Percentiles rank a stretch among this genome's conserved stretches.
phyloP scores from a whole-genome alignment of 78 protist species.

The Dictyostelium discoideum region DNA sequence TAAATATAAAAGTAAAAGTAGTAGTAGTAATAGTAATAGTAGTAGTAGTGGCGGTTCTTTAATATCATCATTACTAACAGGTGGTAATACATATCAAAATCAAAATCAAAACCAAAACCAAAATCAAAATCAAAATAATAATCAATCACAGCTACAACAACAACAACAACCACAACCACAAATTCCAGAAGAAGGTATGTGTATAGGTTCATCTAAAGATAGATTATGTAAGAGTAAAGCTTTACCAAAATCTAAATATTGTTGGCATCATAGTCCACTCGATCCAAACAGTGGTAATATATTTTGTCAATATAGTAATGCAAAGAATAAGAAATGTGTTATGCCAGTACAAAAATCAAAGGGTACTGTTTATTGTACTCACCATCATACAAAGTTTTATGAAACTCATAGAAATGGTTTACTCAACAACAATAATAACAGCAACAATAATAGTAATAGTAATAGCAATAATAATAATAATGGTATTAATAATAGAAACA shows the following conservation, averaged over 20 bases:
- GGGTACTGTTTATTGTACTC: neutral
- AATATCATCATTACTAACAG: neutral
- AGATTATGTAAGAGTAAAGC: constrained; percentile 67
- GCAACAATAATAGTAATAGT: neutral
- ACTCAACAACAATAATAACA: neutral
- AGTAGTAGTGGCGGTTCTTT: neutral
- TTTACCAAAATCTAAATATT: constrained; percentile 32
- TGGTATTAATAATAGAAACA: neutral
- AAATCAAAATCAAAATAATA: constrained; percentile 9
- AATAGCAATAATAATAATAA: neutral
- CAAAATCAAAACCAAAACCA: neutral
- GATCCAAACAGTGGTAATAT: constrained; percentile 59
- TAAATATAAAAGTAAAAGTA: neutral
- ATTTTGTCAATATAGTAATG: constrained; percentile 10
- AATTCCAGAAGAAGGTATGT: constrained; percentile 26
- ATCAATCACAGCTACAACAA: neutral
- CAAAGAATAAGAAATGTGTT: constrained; percentile 22
- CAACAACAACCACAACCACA: neutral
- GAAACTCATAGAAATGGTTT: neutral
- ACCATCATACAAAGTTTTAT: neutral
- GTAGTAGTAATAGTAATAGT: neutral
- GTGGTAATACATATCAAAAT: neutral
- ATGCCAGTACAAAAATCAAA: constrained; percentile 38
- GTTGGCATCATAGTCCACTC: constrained; percentile 79
- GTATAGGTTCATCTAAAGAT: constrained; percentile 37